Evolutionary conservation across 202 grass and related monocot genomes (phyloP), one percentile per base, ranked within the genome.

Genomic region (Digitaria exilis): DNA sequence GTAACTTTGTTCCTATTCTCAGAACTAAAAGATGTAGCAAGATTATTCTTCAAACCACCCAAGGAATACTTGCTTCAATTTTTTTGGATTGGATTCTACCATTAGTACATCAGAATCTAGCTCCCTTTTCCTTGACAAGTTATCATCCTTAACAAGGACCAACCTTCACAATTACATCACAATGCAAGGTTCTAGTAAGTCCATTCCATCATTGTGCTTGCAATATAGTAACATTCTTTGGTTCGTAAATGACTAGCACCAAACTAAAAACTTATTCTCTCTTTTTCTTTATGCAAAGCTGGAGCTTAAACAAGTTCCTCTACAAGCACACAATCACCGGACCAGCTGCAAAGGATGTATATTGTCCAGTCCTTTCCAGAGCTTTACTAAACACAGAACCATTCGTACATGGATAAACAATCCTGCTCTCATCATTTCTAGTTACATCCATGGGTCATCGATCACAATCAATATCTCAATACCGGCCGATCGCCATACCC

Each of bases 211-310:
- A 35, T 44, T 79, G 41, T 39, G 37, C 24, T 5, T 13, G 62
- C 75, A 22, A 65, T 65, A 34, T 44, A 18, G 18, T 80, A 14
- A 7, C 30, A 73, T 84, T 78, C 1, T 82, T 71, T 74, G 30
- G 21, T 49, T 82, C 73, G 64, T 83, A 76, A 86, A 63, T 83
- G 67, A 69, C 60, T 29, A 45, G 29, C 60, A 83, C 74, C 84
- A 62, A 90, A 79, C 84, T 22, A 35, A 82, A 82, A 86, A 52
- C 48, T 76, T 76, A 76, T 86, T 83, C 50, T 49, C 68, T 24
- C 51, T 57, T 69, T 78, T 71, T 18, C 59, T 90, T 90, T 86
- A 51, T 73, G 58, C 29, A 90, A 90, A 90, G 88, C 43, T 45
- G 32, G 32, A 52, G 17, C 80, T 83, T 80, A 84, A 80, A 90